Percentiles rank a stretch among this genome's conserved stretches.
Evolutionary conservation across 164 flowering plant genomes (phyloP).

Genomic region (Piper betle): DNA sequence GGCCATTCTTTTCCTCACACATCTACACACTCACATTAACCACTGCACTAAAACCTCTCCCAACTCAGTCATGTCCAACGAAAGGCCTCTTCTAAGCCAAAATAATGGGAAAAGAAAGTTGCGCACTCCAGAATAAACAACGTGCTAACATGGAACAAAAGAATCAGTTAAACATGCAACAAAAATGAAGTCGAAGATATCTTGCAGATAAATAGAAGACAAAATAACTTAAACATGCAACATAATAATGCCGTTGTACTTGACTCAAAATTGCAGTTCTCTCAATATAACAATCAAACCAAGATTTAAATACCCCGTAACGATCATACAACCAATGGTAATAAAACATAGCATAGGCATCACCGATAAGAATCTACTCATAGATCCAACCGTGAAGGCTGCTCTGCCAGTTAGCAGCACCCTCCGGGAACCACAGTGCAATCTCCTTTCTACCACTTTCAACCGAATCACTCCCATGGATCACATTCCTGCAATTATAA

Average conservation of each 20-base stretch:
- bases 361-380: slow-evolving; percentile 25
- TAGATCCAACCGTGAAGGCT: slow-evolving; percentile 73
- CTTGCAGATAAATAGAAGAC: too few species aligned
- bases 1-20: too few species aligned
- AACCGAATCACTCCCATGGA: slow-evolving; percentile 86
- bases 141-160: too few species aligned
- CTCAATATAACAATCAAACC: neutral
- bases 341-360: neutral
- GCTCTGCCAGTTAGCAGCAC: slow-evolving; percentile 63
- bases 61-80: too few species aligned
- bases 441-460: slow-evolving; percentile 82
- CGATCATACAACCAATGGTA: neutral
- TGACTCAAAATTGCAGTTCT: slow-evolving; percentile 1
- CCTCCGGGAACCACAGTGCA: slow-evolving; percentile 90
- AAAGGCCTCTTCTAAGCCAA: too few species aligned
- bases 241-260: neutral
- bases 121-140: too few species aligned
- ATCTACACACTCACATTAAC: too few species aligned
- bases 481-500: slow-evolving; percentile 59
- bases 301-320: neutral
- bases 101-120: too few species aligned
- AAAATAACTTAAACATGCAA: too few species aligned
- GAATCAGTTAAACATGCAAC: too few species aligned
- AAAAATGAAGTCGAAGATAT: too few species aligned
- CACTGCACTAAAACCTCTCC: too few species aligned